A percentile compares a stretch with the other conserved stretches of the same genome.
These are phyloP conservation scores for Omphalotus olearius DNA, from an alignment of 1,284 basidiomycete genomes.

Conservation along the genomic window DNA sequence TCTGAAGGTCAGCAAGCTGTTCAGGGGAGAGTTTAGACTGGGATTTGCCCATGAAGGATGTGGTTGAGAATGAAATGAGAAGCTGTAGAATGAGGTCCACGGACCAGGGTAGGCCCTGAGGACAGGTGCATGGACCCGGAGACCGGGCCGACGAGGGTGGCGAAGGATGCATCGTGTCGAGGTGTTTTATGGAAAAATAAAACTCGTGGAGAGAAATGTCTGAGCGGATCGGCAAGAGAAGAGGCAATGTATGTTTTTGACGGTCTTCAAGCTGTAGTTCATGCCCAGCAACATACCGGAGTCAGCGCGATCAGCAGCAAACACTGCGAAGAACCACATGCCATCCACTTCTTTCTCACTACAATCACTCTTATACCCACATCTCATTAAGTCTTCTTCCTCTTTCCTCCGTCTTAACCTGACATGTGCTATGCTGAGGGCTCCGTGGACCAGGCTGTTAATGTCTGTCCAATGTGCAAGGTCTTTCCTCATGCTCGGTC, in stretches of 20 bases:
- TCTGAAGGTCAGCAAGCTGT: slow-evolving; percentile 94
- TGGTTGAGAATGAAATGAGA: slow-evolving; percentile 11
- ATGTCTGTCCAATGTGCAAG: slow-evolving; percentile 77
- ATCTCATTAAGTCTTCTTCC: slow-evolving; percentile 16
- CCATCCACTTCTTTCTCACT: slow-evolving; percentile 32
- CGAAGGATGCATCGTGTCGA: slow-evolving; percentile 3
- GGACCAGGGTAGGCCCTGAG: not conserved
- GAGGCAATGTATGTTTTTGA: not conserved
- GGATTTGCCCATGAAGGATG: slow-evolving; percentile 82
- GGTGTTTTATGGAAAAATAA: not conserved
- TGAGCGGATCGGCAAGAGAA: not conserved
- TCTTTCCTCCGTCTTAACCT: slow-evolving; percentile 19
- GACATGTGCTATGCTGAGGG: slow-evolving; percentile 70
- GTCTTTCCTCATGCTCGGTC: slow-evolving; percentile 66
- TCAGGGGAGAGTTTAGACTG: slow-evolving; percentile 96
- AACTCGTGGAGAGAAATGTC: slow-evolving; percentile 3
- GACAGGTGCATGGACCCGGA: not conserved
- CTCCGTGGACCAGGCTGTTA: slow-evolving; percentile 59
- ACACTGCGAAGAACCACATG: slow-evolving; percentile 43
- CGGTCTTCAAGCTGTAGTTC: no score
- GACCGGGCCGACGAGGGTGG: not conserved
- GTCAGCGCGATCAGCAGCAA: slow-evolving; percentile 31
- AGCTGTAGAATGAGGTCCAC: not conserved
- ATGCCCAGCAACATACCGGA: no score
- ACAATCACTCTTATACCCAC: slow-evolving; percentile 33